A percentile compares a stretch with the other conserved stretches of the same genome.
phyloP scores from a whole-genome alignment of 179 eudicot genomes.

The Beta lomatogona region DNA sequence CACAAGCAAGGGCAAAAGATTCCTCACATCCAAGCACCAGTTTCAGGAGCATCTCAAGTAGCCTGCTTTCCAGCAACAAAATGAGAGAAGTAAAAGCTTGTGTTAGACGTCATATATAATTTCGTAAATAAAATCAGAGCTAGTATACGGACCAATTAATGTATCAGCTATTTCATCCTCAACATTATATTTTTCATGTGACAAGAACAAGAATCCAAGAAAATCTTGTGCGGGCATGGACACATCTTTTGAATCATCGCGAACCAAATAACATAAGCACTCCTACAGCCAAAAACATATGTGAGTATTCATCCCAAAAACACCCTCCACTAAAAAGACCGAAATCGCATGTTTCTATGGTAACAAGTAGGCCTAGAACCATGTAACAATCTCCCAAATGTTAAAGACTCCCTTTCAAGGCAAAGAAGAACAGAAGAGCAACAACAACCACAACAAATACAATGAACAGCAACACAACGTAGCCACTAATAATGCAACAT shows the following conservation, averaged over 20 bases:
- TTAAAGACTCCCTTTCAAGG: conserved; percentile 57
- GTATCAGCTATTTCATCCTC: conserved; percentile 63
- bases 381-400: conserved; percentile 43
- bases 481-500: too few relatives aligned
- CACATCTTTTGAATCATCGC: conserved; percentile 80
- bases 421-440: conserved; percentile 28
- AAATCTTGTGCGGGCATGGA: conserved; percentile 70
- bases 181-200: conserved; percentile 45
- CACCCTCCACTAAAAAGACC: background rate
- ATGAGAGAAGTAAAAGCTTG: background rate
- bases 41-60: conserved; percentile 81
- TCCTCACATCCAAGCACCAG: conserved; percentile 85
- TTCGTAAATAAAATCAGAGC: background rate
- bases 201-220: conserved; percentile 53
- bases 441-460: too few relatives aligned
- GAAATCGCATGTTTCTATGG: conserved; percentile 38
- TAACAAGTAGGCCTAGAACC: conserved; percentile 44
- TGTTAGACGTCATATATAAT: conserved; percentile 13
- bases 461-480: too few relatives aligned
- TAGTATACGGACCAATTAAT: conserved; percentile 57
- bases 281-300: conserved; percentile 55
- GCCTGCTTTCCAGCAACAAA: conserved; percentile 44
- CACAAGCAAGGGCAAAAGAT: conserved; percentile 65
- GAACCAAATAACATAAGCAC: conserved; percentile 73
- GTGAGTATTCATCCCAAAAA: conserved; percentile 13